Evolutionary conservation across 2,329 filamentous ascomycete genomes (phyloP).

Genomic region (Metarhizium humberi): DNA sequence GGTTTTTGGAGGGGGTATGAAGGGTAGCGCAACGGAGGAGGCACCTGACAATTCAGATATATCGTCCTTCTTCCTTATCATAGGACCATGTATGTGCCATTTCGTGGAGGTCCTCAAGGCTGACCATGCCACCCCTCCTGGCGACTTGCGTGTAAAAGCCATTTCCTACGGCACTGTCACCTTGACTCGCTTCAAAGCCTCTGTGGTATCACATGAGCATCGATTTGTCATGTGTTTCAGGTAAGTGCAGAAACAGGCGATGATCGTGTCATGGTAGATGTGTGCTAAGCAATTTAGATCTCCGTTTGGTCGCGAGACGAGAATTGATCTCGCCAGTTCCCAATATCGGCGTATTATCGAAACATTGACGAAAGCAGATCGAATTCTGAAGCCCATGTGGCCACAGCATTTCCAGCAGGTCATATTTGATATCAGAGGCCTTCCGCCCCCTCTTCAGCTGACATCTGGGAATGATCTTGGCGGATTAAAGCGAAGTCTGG

Average conservation of each 20-base stretch:
- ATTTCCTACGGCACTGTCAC: conserved; percentile 43
- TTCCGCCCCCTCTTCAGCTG: conserved; percentile 42
- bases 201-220: conserved; percentile 42
- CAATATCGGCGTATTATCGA: conserved; percentile 45
- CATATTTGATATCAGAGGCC: conserved; percentile 43
- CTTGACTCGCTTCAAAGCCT: conserved; percentile 40
- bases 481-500: conserved; percentile 42
- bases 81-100: conserved; percentile 44
- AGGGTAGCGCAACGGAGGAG: conserved; percentile 31
- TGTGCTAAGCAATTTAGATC: conserved; percentile 17
- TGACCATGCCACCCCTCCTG: conserved; percentile 29
- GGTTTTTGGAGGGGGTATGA: conserved; percentile 28
- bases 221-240: conserved; percentile 46
- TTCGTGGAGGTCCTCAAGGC: conserved; percentile 40
- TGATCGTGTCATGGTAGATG: not conserved
- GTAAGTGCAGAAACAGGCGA: conserved; percentile 21
- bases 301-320: conserved; percentile 32
- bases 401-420: conserved; percentile 44
- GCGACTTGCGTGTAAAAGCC: conserved; percentile 40
- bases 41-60: conserved; percentile 37
- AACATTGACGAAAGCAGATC: conserved; percentile 43
- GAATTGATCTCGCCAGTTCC: conserved; percentile 43
- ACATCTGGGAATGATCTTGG: conserved; percentile 47
- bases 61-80: conserved; percentile 44
- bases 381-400: conserved; percentile 49